These are phyloP conservation scores for Ogataea populi-albae DNA, from an alignment of 805 yeast species.

Conservation along the genomic window DNA sequence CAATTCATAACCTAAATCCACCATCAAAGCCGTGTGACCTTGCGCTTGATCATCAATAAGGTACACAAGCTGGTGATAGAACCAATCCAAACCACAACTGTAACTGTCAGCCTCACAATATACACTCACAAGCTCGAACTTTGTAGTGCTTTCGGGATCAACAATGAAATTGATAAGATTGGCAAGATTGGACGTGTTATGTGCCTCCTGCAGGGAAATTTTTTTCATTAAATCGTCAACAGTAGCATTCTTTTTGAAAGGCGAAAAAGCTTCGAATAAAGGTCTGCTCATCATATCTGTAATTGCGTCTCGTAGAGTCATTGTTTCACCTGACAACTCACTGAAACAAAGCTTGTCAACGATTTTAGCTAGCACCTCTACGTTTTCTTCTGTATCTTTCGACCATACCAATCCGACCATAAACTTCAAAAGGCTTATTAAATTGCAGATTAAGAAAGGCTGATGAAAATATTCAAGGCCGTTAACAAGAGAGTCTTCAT, in stretches of 20 bases:
- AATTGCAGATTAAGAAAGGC: constrained; percentile 61
- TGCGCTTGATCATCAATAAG: constrained; percentile 12
- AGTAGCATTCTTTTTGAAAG: constrained; percentile 5
- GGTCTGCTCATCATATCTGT: constrained; percentile 17
- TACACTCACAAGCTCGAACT: constrained; percentile 23
- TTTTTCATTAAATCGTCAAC: constrained; percentile 12
- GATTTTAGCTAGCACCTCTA: constrained; percentile 14
- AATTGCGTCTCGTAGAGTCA: constrained; percentile 17
- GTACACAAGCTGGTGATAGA: constrained; percentile 19
- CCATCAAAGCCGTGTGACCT: constrained; percentile 15
- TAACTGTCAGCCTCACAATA: constrained; percentile 14
- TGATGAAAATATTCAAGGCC: constrained; percentile 88
- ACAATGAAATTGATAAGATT: constrained; percentile 11
- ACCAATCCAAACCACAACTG: constrained; percentile 21
- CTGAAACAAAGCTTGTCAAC: constrained; percentile 21
- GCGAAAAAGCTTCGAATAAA: constrained; percentile 7
- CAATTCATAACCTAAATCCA: constrained; percentile 22
- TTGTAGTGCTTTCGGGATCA: constrained; percentile 9
- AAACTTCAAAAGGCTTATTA: constrained; percentile 43
- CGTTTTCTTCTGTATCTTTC: constrained; percentile 7
- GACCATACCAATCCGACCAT: constrained; percentile 20
- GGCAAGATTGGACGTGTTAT: constrained; percentile 2
- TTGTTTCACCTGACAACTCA: constrained; percentile 20
- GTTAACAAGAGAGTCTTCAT: constrained; percentile 57
- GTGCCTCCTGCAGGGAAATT: constrained; percentile 8